A percentile compares a stretch with the other conserved stretches of the same genome.
Evolutionary conservation across 2,329 filamentous ascomycete species (phyloP).

Genomic region (Trichophaea hybrida): DNA sequence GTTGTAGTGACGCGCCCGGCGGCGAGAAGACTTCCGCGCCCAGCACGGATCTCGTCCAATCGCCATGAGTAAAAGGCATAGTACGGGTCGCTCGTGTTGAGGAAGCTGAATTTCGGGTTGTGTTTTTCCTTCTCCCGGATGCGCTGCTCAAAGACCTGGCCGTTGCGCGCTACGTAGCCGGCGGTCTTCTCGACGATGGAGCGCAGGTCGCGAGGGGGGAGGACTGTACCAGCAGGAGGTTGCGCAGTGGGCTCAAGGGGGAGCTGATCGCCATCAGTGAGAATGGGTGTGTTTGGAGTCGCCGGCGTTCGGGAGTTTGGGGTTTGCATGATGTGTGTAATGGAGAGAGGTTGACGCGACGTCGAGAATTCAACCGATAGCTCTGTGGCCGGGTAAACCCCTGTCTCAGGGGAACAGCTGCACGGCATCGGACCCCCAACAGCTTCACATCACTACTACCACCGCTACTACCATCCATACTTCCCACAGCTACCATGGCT

Average conservation of each 20-base stretch:
- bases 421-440: background rate
- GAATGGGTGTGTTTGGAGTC: too few species aligned
- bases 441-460: background rate
- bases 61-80: slow-evolving; percentile 84
- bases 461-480: background rate
- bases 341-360: background rate
- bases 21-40: slow-evolving; percentile 63
- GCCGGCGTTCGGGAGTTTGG: too few species aligned
- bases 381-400: background rate
- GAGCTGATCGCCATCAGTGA: too few species aligned
- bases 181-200: slow-evolving; percentile 83
- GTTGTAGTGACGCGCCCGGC: slow-evolving; percentile 56
- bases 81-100: slow-evolving; percentile 68
- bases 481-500: slow-evolving; percentile 42
- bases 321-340: too few species aligned
- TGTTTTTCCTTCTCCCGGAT: slow-evolving; percentile 70
- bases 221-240: slow-evolving; percentile 66
- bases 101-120: slow-evolving; percentile 85
- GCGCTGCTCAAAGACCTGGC: slow-evolving; percentile 56
- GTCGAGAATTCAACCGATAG: background rate
- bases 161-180: slow-evolving; percentile 65
- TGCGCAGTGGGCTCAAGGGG: slow-evolving; percentile 48
- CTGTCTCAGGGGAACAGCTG: background rate
- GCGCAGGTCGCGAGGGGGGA: slow-evolving; percentile 75
- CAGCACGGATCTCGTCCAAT: slow-evolving; percentile 68